These are phyloP conservation scores for Amaranthus tricolor DNA, from an alignment of 179 eudicot genomes.

Conservation along the genomic window DNA sequence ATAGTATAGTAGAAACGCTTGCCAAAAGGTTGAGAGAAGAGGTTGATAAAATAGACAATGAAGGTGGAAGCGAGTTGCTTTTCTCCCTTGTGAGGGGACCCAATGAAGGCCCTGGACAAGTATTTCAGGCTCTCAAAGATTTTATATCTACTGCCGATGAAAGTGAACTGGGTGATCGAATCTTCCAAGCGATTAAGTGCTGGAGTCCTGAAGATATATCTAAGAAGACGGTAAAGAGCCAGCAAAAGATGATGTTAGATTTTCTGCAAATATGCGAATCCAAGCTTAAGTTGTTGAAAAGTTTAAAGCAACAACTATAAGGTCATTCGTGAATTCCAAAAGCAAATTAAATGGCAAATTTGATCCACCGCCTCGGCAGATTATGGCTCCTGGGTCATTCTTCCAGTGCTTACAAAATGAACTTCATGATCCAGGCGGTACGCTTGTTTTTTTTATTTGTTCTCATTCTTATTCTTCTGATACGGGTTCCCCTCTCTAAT, in stretches of 20 bases:
- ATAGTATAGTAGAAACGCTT: conserved; percentile 50
- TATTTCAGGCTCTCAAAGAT: conserved; percentile 44
- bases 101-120: conserved; percentile 66
- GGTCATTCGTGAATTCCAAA: neutral
- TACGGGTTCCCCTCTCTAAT: neutral
- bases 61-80: conserved; percentile 41
- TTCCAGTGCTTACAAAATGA: conserved; percentile 18
- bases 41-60: conserved; percentile 43
- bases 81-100: conserved; percentile 38
- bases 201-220: conserved; percentile 67
- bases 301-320: conserved; percentile 36
- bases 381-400: conserved; percentile 21
- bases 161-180: conserved; percentile 59
- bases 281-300: conserved; percentile 49
- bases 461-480: neutral
- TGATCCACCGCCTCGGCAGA: neutral
- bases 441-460: neutral
- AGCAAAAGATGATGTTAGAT: conserved; percentile 41
- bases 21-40: conserved; percentile 60
- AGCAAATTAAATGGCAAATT: neutral
- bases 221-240: conserved; percentile 54
- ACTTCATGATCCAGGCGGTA: conserved; percentile 5
- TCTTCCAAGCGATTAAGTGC: conserved; percentile 54
- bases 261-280: conserved; percentile 68
- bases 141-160: conserved; percentile 33